Evolutionary conservation across 768 basidiomycete species (phyloP), one percentile per base, ranked within the genome.

Genomic region (Stropharia rugosoannulata): DNA sequence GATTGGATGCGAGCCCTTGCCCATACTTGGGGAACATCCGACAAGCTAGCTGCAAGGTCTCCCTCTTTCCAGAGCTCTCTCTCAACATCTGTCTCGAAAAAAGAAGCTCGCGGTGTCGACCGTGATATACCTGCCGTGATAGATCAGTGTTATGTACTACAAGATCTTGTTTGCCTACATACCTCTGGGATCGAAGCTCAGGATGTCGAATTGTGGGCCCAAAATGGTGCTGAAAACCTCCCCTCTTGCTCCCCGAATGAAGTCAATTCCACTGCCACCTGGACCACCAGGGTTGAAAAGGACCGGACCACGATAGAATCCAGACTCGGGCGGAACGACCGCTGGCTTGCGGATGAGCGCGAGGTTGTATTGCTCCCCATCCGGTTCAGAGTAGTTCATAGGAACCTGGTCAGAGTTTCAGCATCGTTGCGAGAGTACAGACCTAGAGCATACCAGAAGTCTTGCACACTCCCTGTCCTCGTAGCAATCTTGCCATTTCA

Each of bases 141-240:
- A 13, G 13, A 38, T 41, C n/a, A 13, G 27, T 10, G 15, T 11
- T 36, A 25, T 16, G 27, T 25, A 3, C 8, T n/a, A 22, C 25
- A 29, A 22, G 27, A n/a, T n/a, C n/a, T n/a, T n/a, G n/a, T n/a
- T 10, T 41, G 38, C n/a, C 40, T 13, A 55, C 60, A 10, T 58
- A 77, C 77, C 78, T 68, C 77, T 62, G 11, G 78, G 78, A 60
- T 81, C 80, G 55, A 80, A 80, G 5, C 76, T 70, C 11, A 81
- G 68, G 5, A 80, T 59, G 49, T 81, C 78, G 55, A 76, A 81
- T 41, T 72, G 65, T n/a, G 74, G 71, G 2, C 80, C 79, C 12
- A 80, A 45, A 13, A 76, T 60, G 2, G 54, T 35, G 10, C 66
- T 62, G 7, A 80, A 50, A 3, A 50, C 36, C 7, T 62, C 55